phyloP scores from a whole-genome alignment of 208 protist genomes.

The Crithidia bombi region DNA sequence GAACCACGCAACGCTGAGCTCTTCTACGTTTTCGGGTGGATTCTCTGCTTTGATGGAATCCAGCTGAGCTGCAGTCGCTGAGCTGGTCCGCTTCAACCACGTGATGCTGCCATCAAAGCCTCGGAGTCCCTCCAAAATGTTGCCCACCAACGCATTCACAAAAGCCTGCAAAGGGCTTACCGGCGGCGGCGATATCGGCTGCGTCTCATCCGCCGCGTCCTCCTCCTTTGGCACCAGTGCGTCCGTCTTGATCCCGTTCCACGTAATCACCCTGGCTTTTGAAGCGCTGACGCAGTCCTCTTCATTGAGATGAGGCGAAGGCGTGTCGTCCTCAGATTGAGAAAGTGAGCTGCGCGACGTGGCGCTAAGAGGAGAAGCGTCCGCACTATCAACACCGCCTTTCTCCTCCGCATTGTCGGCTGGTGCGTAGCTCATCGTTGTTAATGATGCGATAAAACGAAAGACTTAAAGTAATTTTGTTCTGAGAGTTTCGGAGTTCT shows the following conservation, averaged over 20 bases:
- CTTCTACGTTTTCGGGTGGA: slow-evolving; percentile 31
- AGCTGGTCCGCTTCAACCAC: slow-evolving; percentile 32
- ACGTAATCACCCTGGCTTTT: slow-evolving; percentile 11
- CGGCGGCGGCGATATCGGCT: slow-evolving; percentile 12
- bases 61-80: slow-evolving; percentile 24
- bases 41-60: slow-evolving; percentile 14
- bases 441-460: background rate
- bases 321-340: slow-evolving; percentile 10
- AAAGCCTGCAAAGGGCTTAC: slow-evolving; percentile 19
- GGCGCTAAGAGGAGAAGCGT: slow-evolving; percentile 17
- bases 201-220: background rate
- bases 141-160: slow-evolving; percentile 24
- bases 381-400: slow-evolving; percentile 10
- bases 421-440: slow-evolving; percentile 1
- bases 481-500: background rate
- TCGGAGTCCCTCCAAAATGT: slow-evolving; percentile 30
- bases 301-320: slow-evolving; percentile 7
- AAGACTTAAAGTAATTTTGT: background rate
- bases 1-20: slow-evolving; percentile 49
- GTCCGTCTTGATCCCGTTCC: slow-evolving; percentile 7
- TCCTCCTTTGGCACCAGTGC: background rate
- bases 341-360: slow-evolving; percentile 19
- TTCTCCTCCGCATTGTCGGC: slow-evolving; percentile 7
- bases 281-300: background rate
- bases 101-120: slow-evolving; percentile 36